These are phyloP conservation scores for Ophiostoma pallidulum DNA, from an alignment of 2,329 filamentous ascomycete genomes.

Conservation along the genomic window DNA sequence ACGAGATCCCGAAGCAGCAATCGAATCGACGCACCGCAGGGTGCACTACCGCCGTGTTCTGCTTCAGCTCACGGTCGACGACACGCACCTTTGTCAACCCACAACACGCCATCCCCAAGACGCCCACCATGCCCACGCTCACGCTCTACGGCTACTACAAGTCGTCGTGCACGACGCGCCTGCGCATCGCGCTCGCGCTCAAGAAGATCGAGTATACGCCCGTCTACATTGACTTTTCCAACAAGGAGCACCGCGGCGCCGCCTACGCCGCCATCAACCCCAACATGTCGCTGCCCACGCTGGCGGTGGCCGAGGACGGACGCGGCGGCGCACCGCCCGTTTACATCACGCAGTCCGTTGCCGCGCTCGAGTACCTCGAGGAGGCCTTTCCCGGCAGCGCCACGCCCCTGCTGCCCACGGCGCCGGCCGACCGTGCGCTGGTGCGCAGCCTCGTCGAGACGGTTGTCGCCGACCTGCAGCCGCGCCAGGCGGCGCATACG, in stretches of 20 bases:
- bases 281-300: constrained; percentile 43
- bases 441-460: constrained; percentile 46
- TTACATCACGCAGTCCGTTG: constrained; percentile 35
- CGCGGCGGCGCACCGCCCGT: not conserved
- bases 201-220: constrained; percentile 42
- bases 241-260: constrained; percentile 38
- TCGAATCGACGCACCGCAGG: too few species aligned
- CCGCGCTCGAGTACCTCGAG: constrained; percentile 54
- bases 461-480: constrained; percentile 49
- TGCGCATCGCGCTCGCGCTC: constrained; percentile 49
- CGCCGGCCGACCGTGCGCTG: constrained; percentile 34
- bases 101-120: too few species aligned
- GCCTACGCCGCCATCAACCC: constrained; percentile 42
- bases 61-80: too few species aligned
- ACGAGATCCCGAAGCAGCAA: too few species aligned
- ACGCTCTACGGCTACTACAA: constrained; percentile 51
- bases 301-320: constrained; percentile 29
- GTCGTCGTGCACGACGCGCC: constrained; percentile 52
- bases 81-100: too few species aligned
- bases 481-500: constrained; percentile 48
- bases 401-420: constrained; percentile 35
- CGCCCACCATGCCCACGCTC: constrained; percentile 8
- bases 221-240: constrained; percentile 43
- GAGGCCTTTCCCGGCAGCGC: constrained; percentile 35
- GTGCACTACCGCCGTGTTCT: too few species aligned